Base-by-base conservation (phyloP, 2,329 filamentous ascomycete species). In the Daldinia sp. region DNA sequence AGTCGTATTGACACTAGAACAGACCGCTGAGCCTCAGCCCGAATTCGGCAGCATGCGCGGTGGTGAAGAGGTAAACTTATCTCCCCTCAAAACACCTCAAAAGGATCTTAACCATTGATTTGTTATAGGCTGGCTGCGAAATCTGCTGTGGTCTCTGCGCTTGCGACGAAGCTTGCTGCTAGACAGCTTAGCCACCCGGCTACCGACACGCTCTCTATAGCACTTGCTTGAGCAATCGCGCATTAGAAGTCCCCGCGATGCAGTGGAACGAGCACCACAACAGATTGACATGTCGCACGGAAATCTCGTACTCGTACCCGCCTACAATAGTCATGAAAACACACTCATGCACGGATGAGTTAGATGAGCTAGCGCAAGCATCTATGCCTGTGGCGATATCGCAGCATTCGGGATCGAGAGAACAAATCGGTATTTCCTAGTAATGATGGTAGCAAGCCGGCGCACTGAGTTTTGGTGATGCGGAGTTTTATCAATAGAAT, bases 131-230 rank as follows among this genome's bases (percentile, higher is more conserved):
- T 39, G 82, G 82, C 41, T 83, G 82, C 65, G 82, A 83, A 73
- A 74, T 83, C 67, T 83, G 82, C 78, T 83, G 82, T 66, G 82
- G 82, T 64, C 80, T 83, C 66, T 83, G 82, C 74, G 81, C 75
- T 57, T 83, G 82, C 72, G 74, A 83, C 0, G 82, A 83, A 71
- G 74, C 73, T 23, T 83, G 82, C 77, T 83, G 82, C 75, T 83
- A 80, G 74, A 70, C 5, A 9, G 15, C 26, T 15, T 37, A 26
- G 10, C 15, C 53, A 56, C 28, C 20, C 46, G 23, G 30, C 26
- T 54, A 35, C 46, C 54, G 18, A 54, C n/a, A 39, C 30, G 33
- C 30, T 42, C 53, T 20, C 53, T 26, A 23, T 23, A 20, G 26
- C 26, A 18, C 26, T 18, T 30, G n/a, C 46, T 51, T 33, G 26